phyloP scores from a whole-genome alignment of 148 eudicot genomes.

The Chenopodium quinoa region DNA sequence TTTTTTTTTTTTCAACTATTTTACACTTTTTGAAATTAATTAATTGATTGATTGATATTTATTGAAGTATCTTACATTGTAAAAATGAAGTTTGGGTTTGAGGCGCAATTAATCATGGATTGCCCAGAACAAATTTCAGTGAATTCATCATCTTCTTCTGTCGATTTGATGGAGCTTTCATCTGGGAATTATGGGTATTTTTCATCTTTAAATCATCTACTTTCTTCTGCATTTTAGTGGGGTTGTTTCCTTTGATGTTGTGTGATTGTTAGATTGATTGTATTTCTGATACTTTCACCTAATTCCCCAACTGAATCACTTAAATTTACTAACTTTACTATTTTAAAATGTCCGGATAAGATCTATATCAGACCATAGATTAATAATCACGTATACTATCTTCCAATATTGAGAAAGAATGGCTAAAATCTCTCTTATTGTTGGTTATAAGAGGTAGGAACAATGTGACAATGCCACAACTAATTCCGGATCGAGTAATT shows the following conservation, averaged over 20 bases:
- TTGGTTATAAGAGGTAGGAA: neutral
- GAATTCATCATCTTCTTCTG: conserved; percentile 1
- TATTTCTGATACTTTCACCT: neutral
- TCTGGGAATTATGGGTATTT: conserved; percentile 30
- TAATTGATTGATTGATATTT: neutral
- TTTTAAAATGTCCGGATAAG: neutral
- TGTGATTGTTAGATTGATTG: neutral
- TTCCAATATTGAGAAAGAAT: neutral
- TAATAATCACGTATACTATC: no score
- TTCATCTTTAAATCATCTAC: neutral
- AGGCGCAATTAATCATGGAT: conserved; percentile 13
- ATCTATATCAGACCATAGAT: no score
- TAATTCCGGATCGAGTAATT: neutral
- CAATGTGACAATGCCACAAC: neutral
- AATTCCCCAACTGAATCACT: no score
- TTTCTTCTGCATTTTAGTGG: neutral
- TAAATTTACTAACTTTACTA: no score
- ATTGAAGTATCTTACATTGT: neutral
- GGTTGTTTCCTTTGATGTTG: no score
- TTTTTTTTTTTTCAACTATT: neutral
- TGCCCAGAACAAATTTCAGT: neutral
- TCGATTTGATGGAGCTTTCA: conserved; percentile 17
- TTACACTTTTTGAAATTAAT: neutral
- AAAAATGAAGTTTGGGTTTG: conserved; percentile 26
- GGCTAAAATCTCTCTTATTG: no score